These are phyloP conservation scores for Lactarius sanguifluus DNA, from an alignment of 768 basidiomycete species.

Conservation along the genomic window DNA sequence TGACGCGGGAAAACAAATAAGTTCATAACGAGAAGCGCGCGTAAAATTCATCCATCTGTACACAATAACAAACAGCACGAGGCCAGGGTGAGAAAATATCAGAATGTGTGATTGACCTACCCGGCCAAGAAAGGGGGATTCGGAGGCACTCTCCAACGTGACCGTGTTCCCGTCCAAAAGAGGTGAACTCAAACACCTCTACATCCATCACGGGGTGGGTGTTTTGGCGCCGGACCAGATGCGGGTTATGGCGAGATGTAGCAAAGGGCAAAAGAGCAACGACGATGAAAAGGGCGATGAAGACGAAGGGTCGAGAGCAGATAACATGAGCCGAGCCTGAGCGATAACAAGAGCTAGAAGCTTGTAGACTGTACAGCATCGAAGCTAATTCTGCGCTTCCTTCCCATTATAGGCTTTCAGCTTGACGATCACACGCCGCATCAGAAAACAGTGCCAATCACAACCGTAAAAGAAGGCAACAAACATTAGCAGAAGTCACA, in stretches of 20 bases:
- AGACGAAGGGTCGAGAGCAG: neutral
- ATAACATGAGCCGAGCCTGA: neutral
- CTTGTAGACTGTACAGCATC: neutral
- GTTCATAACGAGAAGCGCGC: neutral
- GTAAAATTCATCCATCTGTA: neutral
- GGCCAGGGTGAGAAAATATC: neutral
- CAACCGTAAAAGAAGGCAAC: neutral
- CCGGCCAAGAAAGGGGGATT: neutral
- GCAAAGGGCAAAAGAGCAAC: neutral
- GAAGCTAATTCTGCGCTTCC: neutral
- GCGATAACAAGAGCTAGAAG: neutral
- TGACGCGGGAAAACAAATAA: neutral
- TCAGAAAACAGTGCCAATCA: slow-evolving; percentile 7
- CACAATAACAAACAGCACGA: slow-evolving; percentile 2
- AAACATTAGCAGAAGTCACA: neutral
- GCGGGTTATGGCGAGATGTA: neutral
- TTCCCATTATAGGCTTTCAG: neutral
- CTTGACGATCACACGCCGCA: neutral
- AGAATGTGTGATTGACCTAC: neutral
- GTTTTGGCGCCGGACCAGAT: neutral
- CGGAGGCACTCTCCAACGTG: neutral
- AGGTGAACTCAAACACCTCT: neutral
- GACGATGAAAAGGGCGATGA: neutral
- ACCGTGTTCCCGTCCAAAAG: slow-evolving; percentile 1
- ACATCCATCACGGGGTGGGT: neutral